Percentiles rank a stretch among this genome's conserved stretches.
Conservation (phyloP, 441 rosid genomes). For the Syzygium malaccense region DNA sequence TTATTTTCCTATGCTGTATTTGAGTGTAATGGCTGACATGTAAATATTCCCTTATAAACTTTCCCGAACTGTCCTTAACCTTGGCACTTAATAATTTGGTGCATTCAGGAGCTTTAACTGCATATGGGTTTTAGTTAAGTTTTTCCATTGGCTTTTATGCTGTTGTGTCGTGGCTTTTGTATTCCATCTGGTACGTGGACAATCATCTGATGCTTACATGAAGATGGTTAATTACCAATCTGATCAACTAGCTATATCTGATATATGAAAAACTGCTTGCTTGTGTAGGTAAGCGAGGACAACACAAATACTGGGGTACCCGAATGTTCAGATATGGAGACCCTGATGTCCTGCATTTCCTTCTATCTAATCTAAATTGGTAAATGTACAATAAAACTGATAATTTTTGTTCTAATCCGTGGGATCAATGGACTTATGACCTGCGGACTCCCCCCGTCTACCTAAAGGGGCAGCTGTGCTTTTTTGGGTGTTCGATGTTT, state of each 20-base stretch:
- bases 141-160: neutral
- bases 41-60: neutral
- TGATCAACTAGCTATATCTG: neutral
- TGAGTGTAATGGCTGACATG: neutral
- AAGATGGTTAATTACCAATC: neutral
- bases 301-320: slow-evolving; percentile 97
- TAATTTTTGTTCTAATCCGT: neutral
- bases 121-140: neutral
- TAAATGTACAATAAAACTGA: slow-evolving; percentile 23
- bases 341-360: slow-evolving; percentile 82
- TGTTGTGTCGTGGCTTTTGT: neutral
- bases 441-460: neutral
- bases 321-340: slow-evolving; percentile 96
- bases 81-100: neutral
- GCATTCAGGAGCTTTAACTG: neutral
- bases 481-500: neutral
- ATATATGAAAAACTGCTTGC: neutral
- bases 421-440: neutral
- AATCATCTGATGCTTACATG: neutral
- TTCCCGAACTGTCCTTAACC: neutral
- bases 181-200: neutral
- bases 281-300: slow-evolving; percentile 80
- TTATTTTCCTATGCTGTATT: neutral
- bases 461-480: neutral
- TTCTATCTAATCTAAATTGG: slow-evolving; percentile 95